Evolutionary conservation across 805 yeast genomes (phyloP), one percentile per base, ranked within the genome.

Genomic region (Blastobotrys peoriensis): DNA sequence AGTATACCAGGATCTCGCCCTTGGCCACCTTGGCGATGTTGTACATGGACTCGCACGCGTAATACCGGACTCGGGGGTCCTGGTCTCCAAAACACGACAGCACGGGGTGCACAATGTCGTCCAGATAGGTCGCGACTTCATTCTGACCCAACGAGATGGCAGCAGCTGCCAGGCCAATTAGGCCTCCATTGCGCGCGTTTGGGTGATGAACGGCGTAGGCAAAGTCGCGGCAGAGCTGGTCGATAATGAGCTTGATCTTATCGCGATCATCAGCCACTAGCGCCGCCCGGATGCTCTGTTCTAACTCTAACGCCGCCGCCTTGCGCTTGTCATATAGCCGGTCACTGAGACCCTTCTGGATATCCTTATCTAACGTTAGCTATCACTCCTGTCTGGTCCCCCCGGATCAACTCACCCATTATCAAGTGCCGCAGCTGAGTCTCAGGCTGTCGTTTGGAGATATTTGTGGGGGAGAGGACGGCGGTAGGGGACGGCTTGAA

Each of bases 21-120:
- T 95, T 80, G 3, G 98, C 95, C 17, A 93, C 94, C 59, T 93
- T 93, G 38, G 98, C 95, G 38, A 93, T 89, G 64, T 93, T 93
- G 65, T 93, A 93, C 49, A 93, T 71, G 39, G 95, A 83, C 59
- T 93, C 98, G 67, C 98, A 93, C 0, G 98, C 97, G 62, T 88
- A 93, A 58, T 93, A 93, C 44, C 98, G 73, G 5, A 93, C 98
- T 53, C 95, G 78, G n/a, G 96, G 91, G 62, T 93, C 96, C 48
- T 93, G 96, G 59, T 93, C 98, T 40, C 95, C 91, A 62, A 93
- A 93, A 47, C 97, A 91, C 0, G 96, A 91, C 55, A 93, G 70
- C 10, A 93, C 95, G 0, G 98, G 97, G 49, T 86, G 93, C 50
- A 93, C 78, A 46, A 93, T 88, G 43, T 80, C 85, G 47, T 86